Conservation (phyloP, 768 basidiomycete genomes). For the Inosperma sp. region DNA sequence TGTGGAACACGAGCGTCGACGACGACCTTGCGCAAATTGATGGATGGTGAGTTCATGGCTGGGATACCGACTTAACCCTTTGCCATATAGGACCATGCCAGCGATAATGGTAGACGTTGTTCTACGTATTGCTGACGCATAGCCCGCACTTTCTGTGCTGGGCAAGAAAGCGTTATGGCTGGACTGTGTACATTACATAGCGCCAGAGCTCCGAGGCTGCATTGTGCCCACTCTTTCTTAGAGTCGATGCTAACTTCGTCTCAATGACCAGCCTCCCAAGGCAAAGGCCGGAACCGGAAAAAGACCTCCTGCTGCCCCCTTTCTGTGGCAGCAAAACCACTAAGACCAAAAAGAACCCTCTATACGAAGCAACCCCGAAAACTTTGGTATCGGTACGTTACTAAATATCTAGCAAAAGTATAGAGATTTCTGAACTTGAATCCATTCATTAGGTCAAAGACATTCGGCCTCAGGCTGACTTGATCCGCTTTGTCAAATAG, state of each 20-base stretch:
- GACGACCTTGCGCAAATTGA: slow-evolving; percentile 23
- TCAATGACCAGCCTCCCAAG: slow-evolving; percentile 92
- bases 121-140: slow-evolving; percentile 27
- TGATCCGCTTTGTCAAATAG: slow-evolving; percentile 99
- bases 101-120: slow-evolving; percentile 18
- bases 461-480: slow-evolving; percentile 81
- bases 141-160: slow-evolving; percentile 29
- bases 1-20: too few species aligned
- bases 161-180: slow-evolving; percentile 35
- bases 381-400: slow-evolving; percentile 88
- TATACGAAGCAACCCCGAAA: slow-evolving; percentile 89
- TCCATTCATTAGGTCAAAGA: slow-evolving; percentile 71
- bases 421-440: background rate
- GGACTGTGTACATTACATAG: slow-evolving; percentile 2
- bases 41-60: slow-evolving; percentile 48
- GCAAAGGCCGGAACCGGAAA: slow-evolving; percentile 66
- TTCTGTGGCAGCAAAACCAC: slow-evolving; percentile 70
- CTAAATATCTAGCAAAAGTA: background rate
- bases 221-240: slow-evolving; percentile 28
- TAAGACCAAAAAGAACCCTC: slow-evolving; percentile 88
- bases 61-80: slow-evolving; percentile 31
- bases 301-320: slow-evolving; percentile 83
- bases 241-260: slow-evolving; percentile 56
- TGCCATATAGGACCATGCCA: slow-evolving; percentile 24
- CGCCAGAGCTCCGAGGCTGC: slow-evolving; percentile 52